A percentile compares a stretch with the other conserved stretches of the same genome.
These are phyloP conservation scores for Talaromyces atroroseus DNA, from an alignment of 2,329 filamentous ascomycete species.

Conservation along the genomic window DNA sequence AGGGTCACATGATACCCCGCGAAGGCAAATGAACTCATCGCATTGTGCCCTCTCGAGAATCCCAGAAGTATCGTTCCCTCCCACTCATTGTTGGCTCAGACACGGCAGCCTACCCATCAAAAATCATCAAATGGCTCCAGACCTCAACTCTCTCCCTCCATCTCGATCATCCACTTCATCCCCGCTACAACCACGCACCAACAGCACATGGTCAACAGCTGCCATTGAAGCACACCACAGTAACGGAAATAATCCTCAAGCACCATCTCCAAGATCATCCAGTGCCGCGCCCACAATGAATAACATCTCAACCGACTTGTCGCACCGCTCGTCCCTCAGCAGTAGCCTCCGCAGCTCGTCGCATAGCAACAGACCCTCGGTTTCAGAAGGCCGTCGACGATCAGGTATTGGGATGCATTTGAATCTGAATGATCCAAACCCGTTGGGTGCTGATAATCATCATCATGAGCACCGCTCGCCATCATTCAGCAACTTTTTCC, in stretches of 20 bases:
- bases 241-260: conserved; percentile 36
- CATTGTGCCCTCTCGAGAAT: background rate
- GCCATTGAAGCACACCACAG: conserved; percentile 33
- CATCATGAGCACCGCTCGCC: conserved; percentile 34
- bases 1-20: conserved; percentile 14
- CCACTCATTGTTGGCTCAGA: background rate
- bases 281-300: conserved; percentile 62
- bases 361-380: conserved; percentile 30
- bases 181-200: conserved; percentile 29
- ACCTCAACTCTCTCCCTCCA: conserved; percentile 65
- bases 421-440: conserved; percentile 35
- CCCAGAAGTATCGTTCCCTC: background rate
- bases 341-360: conserved; percentile 20
- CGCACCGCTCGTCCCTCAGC: conserved; percentile 35
- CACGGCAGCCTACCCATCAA: background rate
- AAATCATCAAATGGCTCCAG: conserved; percentile 56
- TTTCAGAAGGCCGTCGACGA: conserved; percentile 40
- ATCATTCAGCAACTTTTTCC: conserved; percentile 34
- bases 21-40: background rate
- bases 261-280: conserved; percentile 57
- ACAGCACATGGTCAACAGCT: conserved; percentile 20
- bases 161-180: conserved; percentile 46
- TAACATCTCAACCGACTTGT: conserved; percentile 63
- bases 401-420: conserved; percentile 37
- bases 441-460: conserved; percentile 30